These are phyloP conservation scores for Pelargonium nanum DNA, from an alignment of 345 rosid genomes.

Conservation along the genomic window DNA sequence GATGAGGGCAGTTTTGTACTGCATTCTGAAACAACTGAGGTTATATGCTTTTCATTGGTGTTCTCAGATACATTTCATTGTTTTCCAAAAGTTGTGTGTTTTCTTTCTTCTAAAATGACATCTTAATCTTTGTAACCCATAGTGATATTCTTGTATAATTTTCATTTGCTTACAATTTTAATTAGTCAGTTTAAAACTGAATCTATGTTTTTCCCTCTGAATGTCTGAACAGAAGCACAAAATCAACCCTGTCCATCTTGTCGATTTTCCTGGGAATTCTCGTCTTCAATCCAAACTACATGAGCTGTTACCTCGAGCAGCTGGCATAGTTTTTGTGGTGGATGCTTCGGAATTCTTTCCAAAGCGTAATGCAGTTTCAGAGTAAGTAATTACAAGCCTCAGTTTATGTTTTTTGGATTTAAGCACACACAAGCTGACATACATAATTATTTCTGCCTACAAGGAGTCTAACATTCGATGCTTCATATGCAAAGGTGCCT, in stretches of 20 bases:
- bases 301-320: conserved; percentile 70
- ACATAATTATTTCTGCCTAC: background rate
- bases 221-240: conserved; percentile 47
- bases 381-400: conserved; percentile 44
- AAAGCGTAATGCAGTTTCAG: conserved; percentile 61
- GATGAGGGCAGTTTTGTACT: conserved; percentile 72
- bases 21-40: conserved; percentile 65
- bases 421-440: background rate
- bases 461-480: conserved; percentile 7
- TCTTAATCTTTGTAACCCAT: too few species aligned
- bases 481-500: conserved; percentile 48
- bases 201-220: conserved; percentile 1
- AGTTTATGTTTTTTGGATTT: background rate
- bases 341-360: conserved; percentile 88
- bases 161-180: background rate
- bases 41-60: conserved; percentile 6
- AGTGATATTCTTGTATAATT: too few species aligned
- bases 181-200: too few species aligned
- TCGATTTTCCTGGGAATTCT: conserved; percentile 94
- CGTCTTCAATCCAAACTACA: conserved; percentile 78
- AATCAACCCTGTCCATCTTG: conserved; percentile 63
- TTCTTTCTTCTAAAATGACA: background rate
- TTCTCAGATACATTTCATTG: background rate
- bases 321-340: conserved; percentile 76
- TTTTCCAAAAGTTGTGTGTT: background rate